Conservation (phyloP, 768 basidiomycete genomes). For the Agaricus sinodeliciosus region DNA sequence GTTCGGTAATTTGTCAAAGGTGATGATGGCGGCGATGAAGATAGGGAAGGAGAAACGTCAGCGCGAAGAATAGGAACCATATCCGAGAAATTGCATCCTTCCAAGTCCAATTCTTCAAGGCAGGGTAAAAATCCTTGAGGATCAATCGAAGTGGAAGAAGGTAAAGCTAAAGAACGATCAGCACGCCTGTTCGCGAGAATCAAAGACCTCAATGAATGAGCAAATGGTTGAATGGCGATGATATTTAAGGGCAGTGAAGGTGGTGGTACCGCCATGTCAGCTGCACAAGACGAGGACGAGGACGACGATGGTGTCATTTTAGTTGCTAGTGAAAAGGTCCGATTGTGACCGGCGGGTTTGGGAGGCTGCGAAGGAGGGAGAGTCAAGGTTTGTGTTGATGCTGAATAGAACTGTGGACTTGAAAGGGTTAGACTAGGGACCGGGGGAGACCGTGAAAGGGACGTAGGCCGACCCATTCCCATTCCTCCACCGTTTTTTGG, state of each 20-base stretch:
- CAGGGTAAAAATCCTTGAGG: conserved; percentile 44
- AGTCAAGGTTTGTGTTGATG: conserved; percentile 49
- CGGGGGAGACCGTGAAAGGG: conserved; percentile 14
- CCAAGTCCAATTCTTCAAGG: conserved; percentile 69
- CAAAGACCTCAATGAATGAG: conserved; percentile 50
- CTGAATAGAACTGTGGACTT: conserved; percentile 55
- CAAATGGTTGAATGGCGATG: conserved; percentile 55
- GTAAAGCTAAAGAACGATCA: conserved; percentile 58
- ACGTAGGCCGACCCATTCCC: conserved; percentile 10
- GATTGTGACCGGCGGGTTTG: conserved; percentile 43
- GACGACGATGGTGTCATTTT: conserved; percentile 18
- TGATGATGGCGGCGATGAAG: conserved; percentile 27
- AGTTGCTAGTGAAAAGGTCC: conserved; percentile 53
- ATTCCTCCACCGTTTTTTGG: background rate
- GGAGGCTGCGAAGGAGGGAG: conserved; percentile 57
- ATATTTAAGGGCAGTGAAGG: conserved; percentile 62
- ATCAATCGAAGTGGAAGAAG: conserved; percentile 25
- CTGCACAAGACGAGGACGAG: conserved; percentile 13
- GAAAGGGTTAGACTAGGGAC: conserved; percentile 28
- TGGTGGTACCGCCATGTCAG: conserved; percentile 52
- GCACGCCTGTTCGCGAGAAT: conserved; percentile 57
- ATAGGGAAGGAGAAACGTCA: conserved; percentile 16
- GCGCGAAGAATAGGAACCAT: conserved; percentile 40
- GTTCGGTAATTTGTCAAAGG: conserved; percentile 24
- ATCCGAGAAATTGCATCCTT: conserved; percentile 67